phyloP scores from a whole-genome alignment of 306 rosid genomes.

The Rosa chinensis region DNA sequence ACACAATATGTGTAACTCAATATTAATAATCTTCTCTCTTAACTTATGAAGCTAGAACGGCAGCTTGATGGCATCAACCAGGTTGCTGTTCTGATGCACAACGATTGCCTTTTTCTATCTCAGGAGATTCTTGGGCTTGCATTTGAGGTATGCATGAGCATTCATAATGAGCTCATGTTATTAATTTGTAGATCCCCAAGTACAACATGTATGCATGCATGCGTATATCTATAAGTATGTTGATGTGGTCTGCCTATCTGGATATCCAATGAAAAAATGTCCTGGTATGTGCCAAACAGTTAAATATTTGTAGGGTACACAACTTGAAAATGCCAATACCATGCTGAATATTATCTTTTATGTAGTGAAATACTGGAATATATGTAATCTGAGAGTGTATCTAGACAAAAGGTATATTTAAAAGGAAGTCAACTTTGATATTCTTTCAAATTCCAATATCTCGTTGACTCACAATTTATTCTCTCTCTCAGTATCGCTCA shows the following conservation, averaged over 20 bases:
- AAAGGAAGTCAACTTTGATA: background rate
- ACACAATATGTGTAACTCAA: conserved; percentile 18
- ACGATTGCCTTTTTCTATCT: conserved; percentile 87
- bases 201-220: background rate
- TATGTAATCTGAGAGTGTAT: background rate
- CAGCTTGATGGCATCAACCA: conserved; percentile 90
- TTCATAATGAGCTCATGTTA: conserved; percentile 8
- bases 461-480: conserved; percentile 24
- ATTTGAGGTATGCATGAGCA: conserved; percentile 64
- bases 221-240: background rate
- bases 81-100: conserved; percentile 81
- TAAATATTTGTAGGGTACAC: background rate
- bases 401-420: background rate
- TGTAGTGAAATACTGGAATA: background rate
- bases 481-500: conserved; percentile 66
- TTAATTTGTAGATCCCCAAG: background rate
- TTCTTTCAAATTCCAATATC: conserved; percentile 1
- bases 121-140: conserved; percentile 93
- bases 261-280: background rate
- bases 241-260: background rate
- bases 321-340: background rate
- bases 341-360: background rate
- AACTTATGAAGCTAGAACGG: conserved; percentile 93
- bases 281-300: background rate
- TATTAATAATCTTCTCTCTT: conserved; percentile 35